Base-by-base conservation (phyloP, 352 stramenopile species). In the Nothophytophthora sp. region DNA sequence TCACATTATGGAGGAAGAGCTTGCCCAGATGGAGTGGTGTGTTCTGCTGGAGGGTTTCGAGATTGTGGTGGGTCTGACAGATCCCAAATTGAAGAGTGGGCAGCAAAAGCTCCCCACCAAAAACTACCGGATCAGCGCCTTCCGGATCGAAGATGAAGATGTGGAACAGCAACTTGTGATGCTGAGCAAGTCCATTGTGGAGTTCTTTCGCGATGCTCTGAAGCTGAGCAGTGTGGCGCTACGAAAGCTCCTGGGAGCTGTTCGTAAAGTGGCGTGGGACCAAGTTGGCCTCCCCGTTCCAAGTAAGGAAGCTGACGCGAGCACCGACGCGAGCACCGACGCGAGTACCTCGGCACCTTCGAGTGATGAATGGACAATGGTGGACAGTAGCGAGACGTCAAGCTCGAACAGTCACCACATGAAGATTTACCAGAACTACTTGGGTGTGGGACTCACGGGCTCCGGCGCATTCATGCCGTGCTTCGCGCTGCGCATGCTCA, bases 121-220 rank as follows among this genome's bases (percentile, higher is more conserved):
- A 52, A 82, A 58, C 38, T 90, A 88, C 46, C 77, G 79, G 7
- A 88, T 92, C 27, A 76, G 71, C 11, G 75, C 78, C 7, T 86
- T 92, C 43, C 75, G 73, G 16, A 60, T 92, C 23, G 80, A 95
- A 64, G 75, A 95, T 46, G 85, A 95, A 70, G 85, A 95, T 35
- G 79, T 95, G 1, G 85, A 95, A 38, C 85, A 95, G 56, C 85
- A 95, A 46, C 62, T 95, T 9, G 63, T 87, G 32, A 95, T 95
- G 85, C 60, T 95, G 7, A 77, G 76, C 27, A 87, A 78, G 37
- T 92, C 85, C n/a, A 87, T 95, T n/a, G 59, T 86, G 13, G 85
- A 92, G 63, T 88, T 93, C 27, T 91, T 95, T 37, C 71, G 70
- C 12, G 76, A 90, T 51, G 81, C 77, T 4, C 59, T 87, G 1